Evolutionary conservation across 805 yeast species (phyloP), one percentile per base, ranked within the genome.

Genomic region (Metschnikowia koreensis): DNA sequence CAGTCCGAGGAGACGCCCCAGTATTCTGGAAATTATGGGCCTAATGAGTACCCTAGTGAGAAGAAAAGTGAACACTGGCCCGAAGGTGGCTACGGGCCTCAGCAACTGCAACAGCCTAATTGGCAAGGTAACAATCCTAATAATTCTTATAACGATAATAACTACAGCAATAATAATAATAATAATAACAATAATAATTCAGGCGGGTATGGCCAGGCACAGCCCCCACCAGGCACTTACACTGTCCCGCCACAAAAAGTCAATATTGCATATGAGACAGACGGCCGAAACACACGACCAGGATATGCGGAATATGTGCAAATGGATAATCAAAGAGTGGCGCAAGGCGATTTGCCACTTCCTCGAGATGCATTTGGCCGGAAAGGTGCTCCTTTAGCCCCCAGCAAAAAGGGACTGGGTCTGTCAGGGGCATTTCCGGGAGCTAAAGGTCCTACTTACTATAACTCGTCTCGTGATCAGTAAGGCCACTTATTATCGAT

Each of bases 201-300:
- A 22, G 22, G 22, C 33, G 34, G 22, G 15, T 31, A 34, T 36
- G 15, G 11, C 28, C 29, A 13, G 10, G 40, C 39, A 22, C 51
- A 41, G 29, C 52, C 52, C 34, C 43, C 49, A n/a, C 40, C 57
- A 9, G 53, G 48, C 28, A 48, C 49, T 5, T 65, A 65, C 44
- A 60, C 60, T 34, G 67, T 72, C 6, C 56, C 68, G 6, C 74
- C 76, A 9, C 67, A 58, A 29, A 52, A 58, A 50, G 73, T 71
- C n/a, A 69, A 74, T 56, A 74, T 74, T 26, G 59, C 73, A 1
- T 63, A 60, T 47, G 71, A 59, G 13, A 56, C 77, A 3, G 68
- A 69, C 29, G 73, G 74, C 15, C 63, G 64, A 40, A 67, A 69
- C 44, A 57, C 72, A 37, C 62, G 74, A 36, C 77, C 77, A 0